Evolutionary conservation across 495 filamentous ascomycete species (phyloP).

Genomic region (Aspergillus sclerotioniger): DNA sequence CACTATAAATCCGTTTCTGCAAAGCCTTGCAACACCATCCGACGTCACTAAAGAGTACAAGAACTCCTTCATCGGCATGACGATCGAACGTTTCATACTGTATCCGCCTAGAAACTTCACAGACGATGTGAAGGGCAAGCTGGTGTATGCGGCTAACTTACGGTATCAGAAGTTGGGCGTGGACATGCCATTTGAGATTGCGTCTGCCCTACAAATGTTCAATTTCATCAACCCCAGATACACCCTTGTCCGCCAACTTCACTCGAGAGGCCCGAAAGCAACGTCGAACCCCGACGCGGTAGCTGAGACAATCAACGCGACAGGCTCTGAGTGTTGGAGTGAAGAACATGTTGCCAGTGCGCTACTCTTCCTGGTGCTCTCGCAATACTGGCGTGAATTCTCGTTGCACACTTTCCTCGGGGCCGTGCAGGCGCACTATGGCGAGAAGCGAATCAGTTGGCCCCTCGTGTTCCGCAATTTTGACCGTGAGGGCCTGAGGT

Average conservation of each 20-base stretch:
- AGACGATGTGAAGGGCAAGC: slow-evolving; percentile 65
- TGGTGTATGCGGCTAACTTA: slow-evolving; percentile 62
- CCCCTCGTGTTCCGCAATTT: slow-evolving; percentile 75
- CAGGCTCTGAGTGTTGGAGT: slow-evolving; percentile 64
- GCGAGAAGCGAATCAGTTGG: slow-evolving; percentile 70
- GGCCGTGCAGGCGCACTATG: slow-evolving; percentile 55
- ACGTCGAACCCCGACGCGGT: slow-evolving; percentile 54
- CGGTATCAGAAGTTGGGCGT: slow-evolving; percentile 63
- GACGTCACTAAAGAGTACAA: slow-evolving; percentile 62
- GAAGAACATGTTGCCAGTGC: slow-evolving; percentile 81
- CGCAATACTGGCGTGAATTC: slow-evolving; percentile 63
- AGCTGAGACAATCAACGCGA: slow-evolving; percentile 63
- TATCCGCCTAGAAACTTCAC: slow-evolving; percentile 80
- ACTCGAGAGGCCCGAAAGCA: slow-evolving; percentile 64
- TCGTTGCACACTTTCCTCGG: slow-evolving; percentile 71
- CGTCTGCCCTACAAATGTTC: slow-evolving; percentile 70
- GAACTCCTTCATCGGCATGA: slow-evolving; percentile 65
- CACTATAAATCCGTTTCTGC: slow-evolving; percentile 70
- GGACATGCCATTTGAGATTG: slow-evolving; percentile 66
- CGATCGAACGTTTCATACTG: slow-evolving; percentile 78
- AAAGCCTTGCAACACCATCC: slow-evolving; percentile 59
- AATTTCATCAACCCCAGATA: slow-evolving; percentile 64
- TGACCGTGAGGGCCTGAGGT: slow-evolving; percentile 72
- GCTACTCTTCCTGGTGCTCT: slow-evolving; percentile 77
- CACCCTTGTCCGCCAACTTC: slow-evolving; percentile 72